Percentiles rank a stretch among this genome's conserved stretches.
Conservation (phyloP, 2,329 filamentous ascomycete species). For the Ophiostoma tasmaniense region DNA sequence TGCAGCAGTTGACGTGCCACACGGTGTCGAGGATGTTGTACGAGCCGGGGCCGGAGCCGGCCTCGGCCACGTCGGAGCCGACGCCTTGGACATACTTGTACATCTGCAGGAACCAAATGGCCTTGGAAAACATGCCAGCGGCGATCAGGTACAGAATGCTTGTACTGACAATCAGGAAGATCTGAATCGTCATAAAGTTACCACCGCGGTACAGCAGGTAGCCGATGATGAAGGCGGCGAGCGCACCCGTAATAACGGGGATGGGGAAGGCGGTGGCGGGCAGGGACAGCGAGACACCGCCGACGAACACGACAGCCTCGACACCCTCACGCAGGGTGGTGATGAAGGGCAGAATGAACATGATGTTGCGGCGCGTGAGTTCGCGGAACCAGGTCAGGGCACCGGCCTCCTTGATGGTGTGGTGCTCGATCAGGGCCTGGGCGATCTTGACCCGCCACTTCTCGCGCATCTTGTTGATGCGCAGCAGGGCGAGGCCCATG, state of each 20-base stretch:
- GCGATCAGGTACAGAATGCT: slow-evolving; percentile 75
- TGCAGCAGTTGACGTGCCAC: slow-evolving; percentile 84
- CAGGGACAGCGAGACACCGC: slow-evolving; percentile 68
- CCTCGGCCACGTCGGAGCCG: slow-evolving; percentile 44
- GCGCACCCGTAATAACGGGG: slow-evolving; percentile 62
- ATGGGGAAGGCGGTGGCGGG: slow-evolving; percentile 71
- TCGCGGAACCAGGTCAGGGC: slow-evolving; percentile 47
- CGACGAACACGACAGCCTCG: slow-evolving; percentile 79
- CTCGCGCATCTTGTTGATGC: slow-evolving; percentile 72
- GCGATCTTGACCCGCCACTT: slow-evolving; percentile 83
- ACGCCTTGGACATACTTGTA: slow-evolving; percentile 41
- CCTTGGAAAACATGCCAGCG: slow-evolving; percentile 68
- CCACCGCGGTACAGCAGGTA: slow-evolving; percentile 56
- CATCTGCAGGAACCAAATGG: slow-evolving; percentile 63
- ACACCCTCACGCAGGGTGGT: slow-evolving; percentile 81
- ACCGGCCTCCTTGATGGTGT: slow-evolving; percentile 28
- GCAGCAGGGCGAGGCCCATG: slow-evolving; percentile 71
- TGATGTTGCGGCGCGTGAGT: slow-evolving; percentile 55
- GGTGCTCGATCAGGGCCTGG: slow-evolving; percentile 50
- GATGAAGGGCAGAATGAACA: slow-evolving; percentile 80
- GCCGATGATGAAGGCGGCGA: slow-evolving; percentile 58
- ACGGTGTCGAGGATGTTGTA: slow-evolving; percentile 69
- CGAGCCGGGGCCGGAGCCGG: slow-evolving; percentile 56
- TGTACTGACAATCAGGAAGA: slow-evolving; percentile 67
- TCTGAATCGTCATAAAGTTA: slow-evolving; percentile 20